Evolutionary conservation across 139 green algal species (phyloP).

Genomic region (Chlorella sp.): DNA sequence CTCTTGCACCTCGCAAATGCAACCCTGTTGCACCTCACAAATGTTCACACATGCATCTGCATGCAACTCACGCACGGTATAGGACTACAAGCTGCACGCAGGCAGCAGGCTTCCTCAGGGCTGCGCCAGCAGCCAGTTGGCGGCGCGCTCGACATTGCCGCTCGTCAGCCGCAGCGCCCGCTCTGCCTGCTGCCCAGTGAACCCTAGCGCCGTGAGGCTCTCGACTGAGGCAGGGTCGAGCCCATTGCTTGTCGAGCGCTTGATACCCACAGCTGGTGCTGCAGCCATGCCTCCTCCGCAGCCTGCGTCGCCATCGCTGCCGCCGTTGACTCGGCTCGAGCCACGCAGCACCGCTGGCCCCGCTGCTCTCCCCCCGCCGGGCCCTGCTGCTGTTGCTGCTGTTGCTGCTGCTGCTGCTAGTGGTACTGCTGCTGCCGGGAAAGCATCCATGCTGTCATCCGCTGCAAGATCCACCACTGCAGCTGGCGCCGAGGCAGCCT

Average conservation of each 20-base stretch:
- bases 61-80: no score
- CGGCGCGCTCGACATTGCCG: conserved; percentile 53
- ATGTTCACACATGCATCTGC: no score
- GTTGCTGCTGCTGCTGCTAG: background rate
- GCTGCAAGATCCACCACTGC: conserved; percentile 15
- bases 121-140: conserved; percentile 47
- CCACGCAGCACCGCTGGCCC: background rate
- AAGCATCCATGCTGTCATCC: background rate
- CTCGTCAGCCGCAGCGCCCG: conserved; percentile 47
- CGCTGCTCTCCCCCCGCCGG: background rate
- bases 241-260: background rate
- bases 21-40: no score
- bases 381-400: background rate
- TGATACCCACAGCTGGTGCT: background rate
- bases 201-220: conserved; percentile 54
- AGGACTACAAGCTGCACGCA: no score
- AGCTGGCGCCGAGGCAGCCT: background rate
- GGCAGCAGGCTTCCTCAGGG: no score
- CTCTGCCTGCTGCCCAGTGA: conserved; percentile 42
- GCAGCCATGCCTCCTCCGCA: background rate
- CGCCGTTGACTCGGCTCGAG: background rate
- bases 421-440: background rate
- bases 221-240: background rate
- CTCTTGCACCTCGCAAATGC: no score
- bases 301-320: background rate